Evolutionary conservation across 2,329 filamentous ascomycete species (phyloP).

Genomic region (Pochonia chlamydosporia): DNA sequence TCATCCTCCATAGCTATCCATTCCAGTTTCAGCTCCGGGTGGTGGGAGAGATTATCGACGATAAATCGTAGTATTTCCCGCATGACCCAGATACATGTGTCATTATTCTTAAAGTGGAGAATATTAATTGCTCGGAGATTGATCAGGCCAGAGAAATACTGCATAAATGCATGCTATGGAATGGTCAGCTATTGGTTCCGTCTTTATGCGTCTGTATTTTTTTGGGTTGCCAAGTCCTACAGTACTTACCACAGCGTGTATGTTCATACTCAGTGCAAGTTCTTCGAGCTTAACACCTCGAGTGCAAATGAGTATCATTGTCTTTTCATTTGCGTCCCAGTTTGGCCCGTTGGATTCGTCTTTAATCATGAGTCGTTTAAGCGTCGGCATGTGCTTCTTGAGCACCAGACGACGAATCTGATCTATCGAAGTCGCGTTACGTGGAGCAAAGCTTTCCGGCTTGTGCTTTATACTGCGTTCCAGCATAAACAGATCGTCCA

Average conservation of each 20-base stretch:
- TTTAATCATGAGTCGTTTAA: slow-evolving; percentile 55
- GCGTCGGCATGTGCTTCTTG: slow-evolving; percentile 48
- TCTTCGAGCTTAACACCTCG: slow-evolving; percentile 46
- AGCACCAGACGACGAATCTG: slow-evolving; percentile 53
- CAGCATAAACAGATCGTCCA: slow-evolving; percentile 55
- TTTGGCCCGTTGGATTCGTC: slow-evolving; percentile 41
- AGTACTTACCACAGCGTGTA: slow-evolving; percentile 45
- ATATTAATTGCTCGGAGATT: slow-evolving; percentile 52
- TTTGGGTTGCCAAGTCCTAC: background rate
- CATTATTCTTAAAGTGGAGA: slow-evolving; percentile 47
- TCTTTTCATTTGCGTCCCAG: slow-evolving; percentile 55
- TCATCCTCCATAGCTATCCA: slow-evolving; percentile 52
- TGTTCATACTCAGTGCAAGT: slow-evolving; percentile 49
- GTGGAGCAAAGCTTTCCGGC: slow-evolving; percentile 47
- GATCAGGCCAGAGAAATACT: slow-evolving; percentile 40
- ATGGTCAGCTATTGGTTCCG: background rate
- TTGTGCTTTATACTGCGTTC: slow-evolving; percentile 47
- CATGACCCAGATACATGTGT: slow-evolving; percentile 51
- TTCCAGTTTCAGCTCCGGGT: slow-evolving; percentile 49
- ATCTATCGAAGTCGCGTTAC: slow-evolving; percentile 44
- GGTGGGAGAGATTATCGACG: slow-evolving; percentile 51
- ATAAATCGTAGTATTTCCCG: slow-evolving; percentile 53
- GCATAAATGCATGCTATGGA: slow-evolving; percentile 51
- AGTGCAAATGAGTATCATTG: slow-evolving; percentile 46
- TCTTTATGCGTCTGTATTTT: background rate